A percentile compares a stretch with the other conserved stretches of the same genome.
Conservation (phyloP, 345 rosid species). For the Heritiera littoralis region DNA sequence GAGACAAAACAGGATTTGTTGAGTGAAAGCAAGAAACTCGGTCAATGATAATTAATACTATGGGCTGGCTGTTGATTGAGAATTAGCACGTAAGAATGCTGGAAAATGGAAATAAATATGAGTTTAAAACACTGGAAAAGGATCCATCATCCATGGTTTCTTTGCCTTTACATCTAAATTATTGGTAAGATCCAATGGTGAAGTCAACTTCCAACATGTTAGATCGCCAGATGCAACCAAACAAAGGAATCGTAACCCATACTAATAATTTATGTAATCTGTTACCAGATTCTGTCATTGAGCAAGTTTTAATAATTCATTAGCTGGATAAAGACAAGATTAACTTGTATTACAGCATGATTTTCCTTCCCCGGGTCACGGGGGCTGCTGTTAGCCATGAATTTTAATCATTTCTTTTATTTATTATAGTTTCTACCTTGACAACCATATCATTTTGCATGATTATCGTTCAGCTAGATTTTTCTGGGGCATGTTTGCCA, state of each 20-base stretch:
- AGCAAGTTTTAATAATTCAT: constrained; percentile 5
- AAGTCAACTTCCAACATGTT: constrained; percentile 25
- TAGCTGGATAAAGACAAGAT: background rate
- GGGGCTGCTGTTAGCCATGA: background rate
- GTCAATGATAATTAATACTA: constrained; percentile 1
- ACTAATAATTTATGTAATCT: background rate
- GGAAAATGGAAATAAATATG: background rate
- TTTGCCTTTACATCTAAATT: background rate
- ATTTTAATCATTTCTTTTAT: background rate
- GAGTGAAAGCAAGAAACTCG: constrained; percentile 29
- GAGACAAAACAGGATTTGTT: constrained; percentile 28
- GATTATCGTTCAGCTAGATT: background rate
- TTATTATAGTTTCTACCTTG: background rate
- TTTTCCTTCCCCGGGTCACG: background rate
- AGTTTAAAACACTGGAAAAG: background rate
- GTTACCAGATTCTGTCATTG: background rate
- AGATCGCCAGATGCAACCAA: background rate
- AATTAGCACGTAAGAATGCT: background rate
- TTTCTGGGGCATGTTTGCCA: background rate
- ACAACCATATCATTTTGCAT: background rate
- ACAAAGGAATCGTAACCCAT: constrained; percentile 1
- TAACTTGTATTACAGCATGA: background rate
- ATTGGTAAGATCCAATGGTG: constrained; percentile 1
- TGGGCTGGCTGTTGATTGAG: background rate
- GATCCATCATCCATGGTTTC: background rate